Base-by-base conservation (phyloP, 768 basidiomycete genomes). In the Russula olivacea region DNA sequence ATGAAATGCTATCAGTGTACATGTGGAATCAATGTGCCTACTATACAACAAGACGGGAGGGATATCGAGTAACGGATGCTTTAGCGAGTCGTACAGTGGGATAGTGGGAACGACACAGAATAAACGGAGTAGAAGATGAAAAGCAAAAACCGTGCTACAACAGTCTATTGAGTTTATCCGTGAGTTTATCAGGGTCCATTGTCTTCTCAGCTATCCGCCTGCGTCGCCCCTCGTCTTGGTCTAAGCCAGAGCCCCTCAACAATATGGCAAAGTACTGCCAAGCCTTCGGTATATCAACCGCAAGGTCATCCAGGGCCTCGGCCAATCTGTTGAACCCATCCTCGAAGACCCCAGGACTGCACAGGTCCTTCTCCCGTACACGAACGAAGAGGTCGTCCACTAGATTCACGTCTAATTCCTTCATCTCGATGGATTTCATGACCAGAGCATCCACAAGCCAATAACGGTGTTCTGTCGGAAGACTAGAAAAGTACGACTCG, bases 231-330 rank as follows among this genome's bases (percentile, higher is more conserved):
- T 84, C 81, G 66, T 87, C 83, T 69, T 71, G 71, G 66, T 78
- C 75, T 55, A 94, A 74, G 30, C 79, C 80, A n/a, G 87, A 82
- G 36, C 84, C 86, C 72, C 82, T 85, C 61, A 96, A 74, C 77
- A 96, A 83, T 63, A 83, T 77, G 14, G 85, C 90, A 72, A 92
- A 85, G 62, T 86, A 82, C 48, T 80, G 73, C 76, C 88, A 87
- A 0, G 93, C 96, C 70, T 87, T 87, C 10, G 96, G 95, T 51
- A 89, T 89, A 72, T 98, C 94, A 68, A 94, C 87, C 34, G 88
- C 86, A 61, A 94, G 82, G 71, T 98, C 94, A 69, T 93, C 92
- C 69, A 98, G 80, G 59, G 86, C 75, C 74, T 93, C 91, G 30
- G 87, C 84, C 55, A 84, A 79, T 0, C 81, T 79, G 51, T 71